phyloP scores from a whole-genome alignment of 306 rosid species.

The cucumber (Cucumis sativus) region DNA sequence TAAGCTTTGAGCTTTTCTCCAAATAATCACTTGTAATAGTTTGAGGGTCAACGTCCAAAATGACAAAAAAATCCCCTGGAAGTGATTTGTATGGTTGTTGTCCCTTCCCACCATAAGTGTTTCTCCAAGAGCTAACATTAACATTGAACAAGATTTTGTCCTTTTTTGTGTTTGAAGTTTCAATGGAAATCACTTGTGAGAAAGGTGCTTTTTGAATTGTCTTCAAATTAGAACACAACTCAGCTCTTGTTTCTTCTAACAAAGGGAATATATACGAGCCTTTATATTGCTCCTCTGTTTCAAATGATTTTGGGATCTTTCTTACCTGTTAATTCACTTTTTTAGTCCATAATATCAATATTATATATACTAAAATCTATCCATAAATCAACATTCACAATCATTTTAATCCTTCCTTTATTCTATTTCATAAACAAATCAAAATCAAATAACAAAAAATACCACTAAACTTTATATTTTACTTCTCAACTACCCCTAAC shows the following conservation, averaged over 20 bases:
- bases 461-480: no score
- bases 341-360: not conserved
- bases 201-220: constrained; percentile 27
- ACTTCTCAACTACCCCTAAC: no score
- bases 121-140: constrained; percentile 23
- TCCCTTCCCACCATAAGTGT: constrained; percentile 17
- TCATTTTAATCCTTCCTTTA: no score
- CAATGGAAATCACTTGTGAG: constrained; percentile 24
- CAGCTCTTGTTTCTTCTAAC: constrained; percentile 45
- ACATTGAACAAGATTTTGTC: constrained; percentile 11
- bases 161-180: not conserved
- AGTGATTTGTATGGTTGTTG: constrained; percentile 30
- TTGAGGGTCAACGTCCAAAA: constrained; percentile 34
- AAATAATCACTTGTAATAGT: constrained; percentile 14
- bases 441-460: no score
- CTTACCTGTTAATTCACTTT: constrained; percentile 20
- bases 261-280: constrained; percentile 36
- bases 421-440: no score
- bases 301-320: constrained; percentile 21
- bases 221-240: constrained; percentile 33
- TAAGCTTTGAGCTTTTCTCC: constrained; percentile 15
- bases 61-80: constrained; percentile 43
- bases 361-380: no score
- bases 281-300: constrained; percentile 23
- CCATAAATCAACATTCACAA: no score